Percentiles rank a stretch among this genome's conserved stretches.
Evolutionary conservation across 2,329 filamentous ascomycete genomes (phyloP).

Genomic region (Aspergillus piperis): DNA sequence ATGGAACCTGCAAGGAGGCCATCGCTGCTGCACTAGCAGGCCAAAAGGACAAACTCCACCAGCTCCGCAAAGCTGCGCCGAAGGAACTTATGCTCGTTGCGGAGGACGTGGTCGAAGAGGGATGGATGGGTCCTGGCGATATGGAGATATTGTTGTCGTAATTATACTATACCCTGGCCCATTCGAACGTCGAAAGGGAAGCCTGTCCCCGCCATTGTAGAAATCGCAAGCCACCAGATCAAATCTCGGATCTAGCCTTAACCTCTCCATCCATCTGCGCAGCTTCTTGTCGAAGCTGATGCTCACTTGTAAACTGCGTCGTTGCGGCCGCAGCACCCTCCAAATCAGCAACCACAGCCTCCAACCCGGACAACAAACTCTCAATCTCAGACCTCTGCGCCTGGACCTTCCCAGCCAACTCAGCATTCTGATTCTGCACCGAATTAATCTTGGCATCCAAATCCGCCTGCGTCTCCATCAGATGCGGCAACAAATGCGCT

Average conservation of each 20-base stretch:
- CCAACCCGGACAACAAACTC: constrained; percentile 55
- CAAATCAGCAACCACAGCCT: constrained; percentile 59
- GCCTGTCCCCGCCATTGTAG: not conserved
- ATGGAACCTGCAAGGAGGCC: constrained; percentile 51
- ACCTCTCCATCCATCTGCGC: constrained; percentile 48
- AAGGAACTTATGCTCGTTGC: constrained; percentile 47
- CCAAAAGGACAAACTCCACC: constrained; percentile 42
- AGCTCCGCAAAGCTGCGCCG: constrained; percentile 35
- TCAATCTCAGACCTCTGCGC: constrained; percentile 61
- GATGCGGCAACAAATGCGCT: constrained; percentile 60
- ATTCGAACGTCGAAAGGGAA: not conserved
- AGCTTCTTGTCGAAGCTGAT: constrained; percentile 44
- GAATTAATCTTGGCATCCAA: constrained; percentile 53
- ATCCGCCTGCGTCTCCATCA: constrained; percentile 52
- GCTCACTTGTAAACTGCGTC: constrained; percentile 39
- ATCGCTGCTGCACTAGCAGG: constrained; percentile 50
- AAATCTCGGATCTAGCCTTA: constrained; percentile 31
- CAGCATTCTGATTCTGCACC: constrained; percentile 56
- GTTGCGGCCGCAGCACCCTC: constrained; percentile 52
- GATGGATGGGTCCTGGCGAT: constrained; percentile 44
- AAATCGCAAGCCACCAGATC: constrained; percentile 15
- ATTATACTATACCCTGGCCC: constrained; percentile 1
- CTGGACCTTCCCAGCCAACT: constrained; percentile 53
- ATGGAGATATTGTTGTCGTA: constrained; percentile 38
- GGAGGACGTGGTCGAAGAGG: constrained; percentile 57